Base-by-base conservation (phyloP, 441 rosid species). In the Jatropha podagrica region DNA sequence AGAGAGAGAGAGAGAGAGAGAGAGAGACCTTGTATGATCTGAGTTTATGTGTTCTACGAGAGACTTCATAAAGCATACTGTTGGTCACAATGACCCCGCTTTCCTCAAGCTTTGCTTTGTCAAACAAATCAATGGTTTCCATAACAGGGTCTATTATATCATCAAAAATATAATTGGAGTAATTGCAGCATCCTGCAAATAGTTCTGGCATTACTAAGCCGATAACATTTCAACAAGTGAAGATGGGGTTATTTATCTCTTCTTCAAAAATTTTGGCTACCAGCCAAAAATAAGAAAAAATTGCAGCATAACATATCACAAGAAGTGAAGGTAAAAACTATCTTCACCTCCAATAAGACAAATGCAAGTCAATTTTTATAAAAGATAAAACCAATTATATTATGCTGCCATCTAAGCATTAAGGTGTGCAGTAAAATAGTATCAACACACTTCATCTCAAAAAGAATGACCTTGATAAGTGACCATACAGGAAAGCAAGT, bases 21-120 rank as follows among this genome's bases (percentile, higher is more conserved):
- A 52, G 82, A 68, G 76, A 46, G 78, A 93, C 98, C 98, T 88
- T 86, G 81, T 86, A 83, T 51, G 95, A 89, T 87, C 88, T 85
- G 77, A 73, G 80, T 51, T 77, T 90, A 63, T 55, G 77, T 75
- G 81, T 83, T 82, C 86, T 86, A 58, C 63, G 82, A 72, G 85
- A 77, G 65, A 84, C 85, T 70, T 88, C 91, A 79, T 85, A 78
- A 49, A 90, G 92, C 38, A 74, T 82, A 37, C 73, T 82, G 75
- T 78, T 58, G 62, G 85, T 86, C 20, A 83, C 79, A 80, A 81
- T 68, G 77, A 48, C 78, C 54, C 83, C 79, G 58, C 81, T 82
- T 20, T 86, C 88, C 79, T 85, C 90, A 69, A 69, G 85, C 78
- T 83, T 81, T 76, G 15, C 77, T 62, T 81, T 74, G 48, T 81